Base-by-base conservation (phyloP, 768 basidiomycete species). In the Strobilomyces dryophilus region DNA sequence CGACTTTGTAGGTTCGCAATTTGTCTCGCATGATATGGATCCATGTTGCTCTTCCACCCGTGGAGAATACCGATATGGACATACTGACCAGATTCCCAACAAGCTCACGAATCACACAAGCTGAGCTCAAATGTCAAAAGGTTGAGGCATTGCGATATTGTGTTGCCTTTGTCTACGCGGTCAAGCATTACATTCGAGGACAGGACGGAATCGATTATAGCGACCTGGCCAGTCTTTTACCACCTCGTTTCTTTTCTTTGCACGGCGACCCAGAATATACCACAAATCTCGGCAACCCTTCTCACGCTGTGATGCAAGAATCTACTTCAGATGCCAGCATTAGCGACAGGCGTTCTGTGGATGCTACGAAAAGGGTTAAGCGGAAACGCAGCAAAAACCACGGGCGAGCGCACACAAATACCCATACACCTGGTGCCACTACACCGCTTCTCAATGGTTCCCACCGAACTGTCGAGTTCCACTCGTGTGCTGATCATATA, bases 11-110 rank as follows among this genome's bases (percentile, higher is more conserved):
- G 77, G 71, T 83, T 49, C 87, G 91, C 55, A 92, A 87, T 66
- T 76, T 94, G 44, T 71, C 85, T 11, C 84, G 91, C 24, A 78
- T 85, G 60, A 73, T 92, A 45, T 95, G 92, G 92, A 70, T 93
- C 51, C 82, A 87, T 58, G 84, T 85, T 49, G 75, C 78, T n/a
- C 74, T 84, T 8, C 86, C 89, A 4, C 81, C 81, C 1, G 62
- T 73, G 4, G 81, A 80, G 62, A 73, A 75, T 20, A 71, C 71
- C 36, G 68, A 74, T 8, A 49, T 64, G 8, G 66, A 72, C 55
- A 56, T 70, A 12, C 82, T 81, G 65, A 81, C 80, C 55, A 87
- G 81, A 68, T 76, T 74, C 4, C 74, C 78, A 5, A 67, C 78
- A 5, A 68, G 61, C 10, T 70, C 77, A 1, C 68, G 71, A 24